Evolutionary conservation across 1,139 yeast genomes (phyloP).

Genomic region (Yamadazyma membranifaciens): DNA sequence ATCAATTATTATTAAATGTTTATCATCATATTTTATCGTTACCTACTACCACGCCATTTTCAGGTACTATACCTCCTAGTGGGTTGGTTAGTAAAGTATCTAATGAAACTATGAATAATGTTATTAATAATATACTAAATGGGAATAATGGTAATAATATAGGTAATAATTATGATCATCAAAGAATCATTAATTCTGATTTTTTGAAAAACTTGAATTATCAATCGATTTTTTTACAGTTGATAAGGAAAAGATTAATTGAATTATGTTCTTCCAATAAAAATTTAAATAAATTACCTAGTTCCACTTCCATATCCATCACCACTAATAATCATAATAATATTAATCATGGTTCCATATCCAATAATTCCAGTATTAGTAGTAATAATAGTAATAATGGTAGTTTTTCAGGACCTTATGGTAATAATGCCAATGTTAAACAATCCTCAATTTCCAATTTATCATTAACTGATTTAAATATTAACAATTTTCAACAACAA

Average conservation of each 20-base stretch:
- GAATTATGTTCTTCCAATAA: constrained; percentile 33
- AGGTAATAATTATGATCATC: constrained; percentile 30
- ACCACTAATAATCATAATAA: constrained; percentile 8
- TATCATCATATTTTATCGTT: constrained; percentile 37
- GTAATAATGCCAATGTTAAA: constrained; percentile 12
- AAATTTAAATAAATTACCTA: constrained; percentile 20
- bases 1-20: constrained; percentile 35
- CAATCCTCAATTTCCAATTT: constrained; percentile 44
- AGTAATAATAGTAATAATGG: neutral
- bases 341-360: neutral
- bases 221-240: constrained; percentile 44
- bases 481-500: constrained; percentile 29
- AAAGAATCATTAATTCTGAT: constrained; percentile 33
- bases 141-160: constrained; percentile 1
- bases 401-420: constrained; percentile 8
- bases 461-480: constrained; percentile 41
- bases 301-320: constrained; percentile 27
- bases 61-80: constrained; percentile 44
- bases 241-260: constrained; percentile 41
- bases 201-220: constrained; percentile 31
- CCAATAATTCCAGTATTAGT: neutral
- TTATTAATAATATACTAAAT: constrained; percentile 16
- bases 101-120: constrained; percentile 36
- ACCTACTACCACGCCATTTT: constrained; percentile 49
- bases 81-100: constrained; percentile 46